A percentile compares a stretch with the other conserved stretches of the same genome.
Conservation (phyloP, 139 green algal species). For the Chlamydomonas schloesseri region DNA sequence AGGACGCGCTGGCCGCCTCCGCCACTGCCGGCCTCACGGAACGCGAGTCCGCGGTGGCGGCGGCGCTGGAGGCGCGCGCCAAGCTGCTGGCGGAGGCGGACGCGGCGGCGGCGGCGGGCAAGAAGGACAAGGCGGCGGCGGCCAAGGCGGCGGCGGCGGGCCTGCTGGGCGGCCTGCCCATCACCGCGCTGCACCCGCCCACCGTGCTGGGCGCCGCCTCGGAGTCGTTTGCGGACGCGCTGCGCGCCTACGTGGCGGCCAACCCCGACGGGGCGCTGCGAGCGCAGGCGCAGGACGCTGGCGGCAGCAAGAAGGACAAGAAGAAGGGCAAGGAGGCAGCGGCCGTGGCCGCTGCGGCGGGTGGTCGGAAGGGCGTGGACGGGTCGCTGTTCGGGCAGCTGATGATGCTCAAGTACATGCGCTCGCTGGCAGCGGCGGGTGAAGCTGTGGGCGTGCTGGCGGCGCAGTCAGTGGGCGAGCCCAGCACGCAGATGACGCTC, state of each 20-base stretch:
- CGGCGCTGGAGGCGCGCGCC: background rate
- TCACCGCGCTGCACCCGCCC: conserved; percentile 58
- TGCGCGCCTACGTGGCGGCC: conserved; percentile 65
- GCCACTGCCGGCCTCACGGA: conserved; percentile 3
- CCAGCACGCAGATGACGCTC: conserved; percentile 92
- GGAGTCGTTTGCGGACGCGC: conserved; percentile 81
- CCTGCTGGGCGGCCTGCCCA: conserved; percentile 26
- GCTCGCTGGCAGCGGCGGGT: conserved; percentile 77
- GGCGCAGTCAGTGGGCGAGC: conserved; percentile 95
- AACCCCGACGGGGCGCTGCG: conserved; percentile 63
- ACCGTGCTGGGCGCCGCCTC: conserved; percentile 76
- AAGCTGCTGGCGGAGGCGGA: background rate
- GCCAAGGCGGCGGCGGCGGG: background rate
- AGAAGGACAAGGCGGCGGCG: background rate
- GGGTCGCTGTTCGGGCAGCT: conserved; percentile 54
- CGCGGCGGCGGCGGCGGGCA: background rate
- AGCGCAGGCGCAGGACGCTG: background rate
- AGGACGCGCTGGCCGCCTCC: conserved; percentile 19
- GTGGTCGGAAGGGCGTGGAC: conserved; percentile 37
- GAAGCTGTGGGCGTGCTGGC: conserved; percentile 97
- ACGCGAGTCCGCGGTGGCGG: conserved; percentile 43
- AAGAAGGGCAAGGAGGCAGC: conserved; percentile 41
- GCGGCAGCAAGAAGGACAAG: conserved; percentile 48
- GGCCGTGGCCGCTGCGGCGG: background rate
- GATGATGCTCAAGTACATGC: conserved; percentile 93